Base-by-base conservation (phyloP, 768 basidiomycete genomes). In the Steccherinum ochraceum region DNA sequence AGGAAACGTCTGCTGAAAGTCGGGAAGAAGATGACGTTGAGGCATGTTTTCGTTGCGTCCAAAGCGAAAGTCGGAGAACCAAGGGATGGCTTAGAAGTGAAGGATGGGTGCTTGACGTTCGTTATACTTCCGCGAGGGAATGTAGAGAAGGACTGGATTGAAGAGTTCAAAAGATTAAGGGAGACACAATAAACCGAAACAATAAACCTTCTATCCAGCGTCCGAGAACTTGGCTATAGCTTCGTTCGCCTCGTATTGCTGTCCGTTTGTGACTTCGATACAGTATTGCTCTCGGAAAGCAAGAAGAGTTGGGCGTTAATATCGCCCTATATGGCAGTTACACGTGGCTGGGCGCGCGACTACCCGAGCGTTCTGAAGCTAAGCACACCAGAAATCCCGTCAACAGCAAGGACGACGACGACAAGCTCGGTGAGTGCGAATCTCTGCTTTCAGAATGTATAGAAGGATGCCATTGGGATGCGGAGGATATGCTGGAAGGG, bases 21-120 rank as follows among this genome's bases (percentile, higher is more conserved):
- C 3, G 95, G 94, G 12, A 89, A 85, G 70, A 92, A 88, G 64
- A 85, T 95, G 81, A 86, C 86, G 11, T 70, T 98, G 52, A 69
- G 76, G 43, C 89, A 93, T 59, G 84, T 95, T 3, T 84, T 83
- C 57, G 68, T 67, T 10, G 81, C 78, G 3, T 78, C 85, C 1
- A 78, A 76, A 56, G 80, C 67, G 18, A 83, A 80, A 65, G 75
- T 74, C 16, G 82, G 78, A 2, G 79, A 79, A 49, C 70, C 69
- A 25, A 66, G 59, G 54, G 94, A 98, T 63, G 93, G 95, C 1
- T 64, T 97, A 47, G 89, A 92, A 62, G 61, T 97, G 43, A 85
- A 82, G 57, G 89, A 90, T 56, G 86, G 87, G 3, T 91, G 86
- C 58, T 63, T 95, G 59, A 81, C 83, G 4, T 86, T 94, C 64